These are phyloP conservation scores for Lactifluus subvellereus DNA, from an alignment of 768 basidiomycete genomes.

Conservation along the genomic window DNA sequence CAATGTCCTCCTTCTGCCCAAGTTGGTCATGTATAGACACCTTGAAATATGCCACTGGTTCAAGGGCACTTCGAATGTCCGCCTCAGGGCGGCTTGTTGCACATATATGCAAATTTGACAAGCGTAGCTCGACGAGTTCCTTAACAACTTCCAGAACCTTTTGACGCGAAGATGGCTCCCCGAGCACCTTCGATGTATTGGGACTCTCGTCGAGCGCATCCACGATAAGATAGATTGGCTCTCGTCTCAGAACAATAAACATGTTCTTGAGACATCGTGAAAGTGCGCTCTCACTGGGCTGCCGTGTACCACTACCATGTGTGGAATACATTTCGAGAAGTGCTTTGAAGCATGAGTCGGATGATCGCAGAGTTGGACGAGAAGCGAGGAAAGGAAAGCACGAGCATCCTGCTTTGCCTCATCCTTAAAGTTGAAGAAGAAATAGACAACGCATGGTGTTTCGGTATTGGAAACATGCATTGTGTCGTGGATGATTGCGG, in stretches of 20 bases:
- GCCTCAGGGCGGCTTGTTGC: background rate
- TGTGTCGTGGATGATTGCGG: too few relatives aligned
- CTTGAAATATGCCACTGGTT: background rate
- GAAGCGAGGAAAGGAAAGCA: too few relatives aligned
- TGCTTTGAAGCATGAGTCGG: background rate
- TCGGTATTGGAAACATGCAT: too few relatives aligned
- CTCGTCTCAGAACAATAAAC: background rate
- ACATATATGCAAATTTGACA: background rate
- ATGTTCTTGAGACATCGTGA: background rate
- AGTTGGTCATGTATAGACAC: background rate
- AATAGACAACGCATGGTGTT: too few relatives aligned
- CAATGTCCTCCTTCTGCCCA: background rate
- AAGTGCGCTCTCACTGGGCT: background rate
- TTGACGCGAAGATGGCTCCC: background rate
- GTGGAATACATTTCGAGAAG: background rate
- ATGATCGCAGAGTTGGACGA: too few relatives aligned
- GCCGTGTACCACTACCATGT: background rate
- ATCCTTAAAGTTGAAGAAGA: too few relatives aligned
- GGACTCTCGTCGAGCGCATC: background rate
- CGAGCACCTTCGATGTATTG: background rate
- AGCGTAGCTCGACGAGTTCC: background rate
- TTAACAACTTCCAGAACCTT: background rate
- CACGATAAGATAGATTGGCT: background rate
- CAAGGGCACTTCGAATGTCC: background rate
- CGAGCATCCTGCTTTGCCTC: too few relatives aligned